Percentiles rank a stretch among this genome's conserved stretches.
Conservation (phyloP, 164 flowering plant genomes). For the Chloranthus sessilifolius region DNA sequence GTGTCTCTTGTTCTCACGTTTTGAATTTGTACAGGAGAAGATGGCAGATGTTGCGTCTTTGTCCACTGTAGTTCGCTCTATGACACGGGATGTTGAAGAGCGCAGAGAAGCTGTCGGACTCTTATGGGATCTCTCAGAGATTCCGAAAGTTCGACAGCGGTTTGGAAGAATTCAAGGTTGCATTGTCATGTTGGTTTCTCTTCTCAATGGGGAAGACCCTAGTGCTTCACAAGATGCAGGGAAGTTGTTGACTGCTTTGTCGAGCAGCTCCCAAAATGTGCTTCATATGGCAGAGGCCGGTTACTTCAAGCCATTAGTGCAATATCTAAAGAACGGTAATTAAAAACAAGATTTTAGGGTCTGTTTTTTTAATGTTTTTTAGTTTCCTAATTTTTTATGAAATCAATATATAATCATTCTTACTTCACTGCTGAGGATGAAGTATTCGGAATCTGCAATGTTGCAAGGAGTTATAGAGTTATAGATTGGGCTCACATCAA, state of each 20-base stretch:
- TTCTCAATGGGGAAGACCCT: conserved; percentile 59
- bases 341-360: too few relatives aligned
- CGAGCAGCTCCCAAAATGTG: conserved; percentile 66
- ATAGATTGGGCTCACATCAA: too few relatives aligned
- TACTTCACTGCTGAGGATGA: too few relatives aligned
- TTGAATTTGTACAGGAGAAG: conserved; percentile 53
- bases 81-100: conserved; percentile 62
- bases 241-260: conserved; percentile 49
- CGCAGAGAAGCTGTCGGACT: conserved; percentile 77
- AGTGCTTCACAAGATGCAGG: conserved; percentile 53
- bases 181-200: conserved; percentile 74
- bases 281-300: conserved; percentile 97
- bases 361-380: neutral
- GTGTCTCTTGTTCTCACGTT: neutral
- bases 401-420: neutral
- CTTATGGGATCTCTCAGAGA: conserved; percentile 43
- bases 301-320: conserved; percentile 73
- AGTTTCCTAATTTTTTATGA: neutral
- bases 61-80: conserved; percentile 53
- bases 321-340: conserved; percentile 60
- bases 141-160: conserved; percentile 39
- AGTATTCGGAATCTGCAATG: too few relatives aligned
- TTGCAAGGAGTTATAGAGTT: too few relatives aligned
- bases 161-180: conserved; percentile 83
- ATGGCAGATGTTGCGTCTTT: conserved; percentile 50